Conservation (phyloP, 768 basidiomycete species). For the Boletus speciosus region DNA sequence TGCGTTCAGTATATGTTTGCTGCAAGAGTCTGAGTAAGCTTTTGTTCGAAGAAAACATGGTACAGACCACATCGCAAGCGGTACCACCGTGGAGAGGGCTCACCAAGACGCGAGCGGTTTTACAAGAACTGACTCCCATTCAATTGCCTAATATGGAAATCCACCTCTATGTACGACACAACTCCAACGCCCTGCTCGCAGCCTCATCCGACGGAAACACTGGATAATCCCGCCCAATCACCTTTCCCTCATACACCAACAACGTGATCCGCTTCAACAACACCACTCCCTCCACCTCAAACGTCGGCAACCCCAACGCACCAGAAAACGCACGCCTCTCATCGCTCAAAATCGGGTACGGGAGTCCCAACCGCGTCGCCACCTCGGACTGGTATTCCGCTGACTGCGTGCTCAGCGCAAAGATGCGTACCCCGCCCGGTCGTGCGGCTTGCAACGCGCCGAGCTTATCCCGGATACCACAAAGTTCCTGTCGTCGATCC, state of each 20-base stretch:
- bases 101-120: no score
- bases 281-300: constrained; percentile 14
- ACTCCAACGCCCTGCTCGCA: constrained; percentile 7
- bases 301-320: constrained; percentile 16
- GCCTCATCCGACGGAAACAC: constrained; percentile 22
- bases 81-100: neutral
- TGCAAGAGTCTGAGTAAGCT: constrained; percentile 28
- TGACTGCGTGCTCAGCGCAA: constrained; percentile 23
- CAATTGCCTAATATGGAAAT: constrained; percentile 5
- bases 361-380: constrained; percentile 10
- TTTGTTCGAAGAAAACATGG: neutral
- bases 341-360: constrained; percentile 24
- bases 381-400: constrained; percentile 18
- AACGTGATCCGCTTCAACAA: constrained; percentile 21
- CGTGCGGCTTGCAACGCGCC: neutral
- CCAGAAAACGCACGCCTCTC: constrained; percentile 5
- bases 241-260: constrained; percentile 12
- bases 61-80: constrained; percentile 26
- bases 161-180: neutral
- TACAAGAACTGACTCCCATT: neutral
- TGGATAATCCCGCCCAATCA: constrained; percentile 19
- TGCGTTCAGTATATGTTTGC: constrained; percentile 95
- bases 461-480: constrained; percentile 14
- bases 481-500: constrained; percentile 15
- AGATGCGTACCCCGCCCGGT: constrained; percentile 2